These are phyloP conservation scores for Eudorina sp. DNA, from an alignment of 139 green algal genomes.

Conservation along the genomic window DNA sequence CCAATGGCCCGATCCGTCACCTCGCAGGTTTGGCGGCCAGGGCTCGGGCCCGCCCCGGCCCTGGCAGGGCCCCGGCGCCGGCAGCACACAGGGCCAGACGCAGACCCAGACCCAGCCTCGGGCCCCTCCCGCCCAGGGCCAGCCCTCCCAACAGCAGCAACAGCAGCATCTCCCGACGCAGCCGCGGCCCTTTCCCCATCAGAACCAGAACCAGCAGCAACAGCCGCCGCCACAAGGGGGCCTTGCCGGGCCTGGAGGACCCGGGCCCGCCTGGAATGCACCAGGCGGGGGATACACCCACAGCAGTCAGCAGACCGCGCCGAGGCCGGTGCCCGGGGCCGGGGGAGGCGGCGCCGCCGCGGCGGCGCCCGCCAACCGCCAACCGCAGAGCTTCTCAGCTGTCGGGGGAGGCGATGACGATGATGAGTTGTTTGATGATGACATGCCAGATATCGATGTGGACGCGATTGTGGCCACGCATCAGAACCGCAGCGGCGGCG, in stretches of 20 bases:
- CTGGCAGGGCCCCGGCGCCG: background rate
- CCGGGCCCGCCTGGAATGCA: background rate
- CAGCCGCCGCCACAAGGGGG: background rate
- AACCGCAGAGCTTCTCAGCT: background rate
- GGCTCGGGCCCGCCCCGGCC: background rate
- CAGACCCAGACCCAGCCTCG: background rate
- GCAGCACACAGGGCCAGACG: background rate
- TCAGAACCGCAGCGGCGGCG: background rate
- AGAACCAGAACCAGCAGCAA: constrained; percentile 29
- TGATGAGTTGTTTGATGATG: constrained; percentile 19
- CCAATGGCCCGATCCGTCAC: background rate
- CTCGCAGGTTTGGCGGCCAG: background rate
- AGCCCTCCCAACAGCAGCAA: background rate
- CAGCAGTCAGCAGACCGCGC: background rate
- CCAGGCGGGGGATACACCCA: background rate
- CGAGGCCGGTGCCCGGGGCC: background rate
- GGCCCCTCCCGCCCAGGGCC: background rate
- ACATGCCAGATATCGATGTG: background rate
- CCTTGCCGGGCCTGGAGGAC: background rate
- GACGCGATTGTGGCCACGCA: constrained; percentile 29
- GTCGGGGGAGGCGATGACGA: background rate
- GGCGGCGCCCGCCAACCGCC: background rate
- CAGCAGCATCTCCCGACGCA: constrained; percentile 37
- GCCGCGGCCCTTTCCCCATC: no score
- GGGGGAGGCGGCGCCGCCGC: background rate